These are phyloP conservation scores for Amanita exitialis DNA, from an alignment of 768 basidiomycete species.

Conservation along the genomic window DNA sequence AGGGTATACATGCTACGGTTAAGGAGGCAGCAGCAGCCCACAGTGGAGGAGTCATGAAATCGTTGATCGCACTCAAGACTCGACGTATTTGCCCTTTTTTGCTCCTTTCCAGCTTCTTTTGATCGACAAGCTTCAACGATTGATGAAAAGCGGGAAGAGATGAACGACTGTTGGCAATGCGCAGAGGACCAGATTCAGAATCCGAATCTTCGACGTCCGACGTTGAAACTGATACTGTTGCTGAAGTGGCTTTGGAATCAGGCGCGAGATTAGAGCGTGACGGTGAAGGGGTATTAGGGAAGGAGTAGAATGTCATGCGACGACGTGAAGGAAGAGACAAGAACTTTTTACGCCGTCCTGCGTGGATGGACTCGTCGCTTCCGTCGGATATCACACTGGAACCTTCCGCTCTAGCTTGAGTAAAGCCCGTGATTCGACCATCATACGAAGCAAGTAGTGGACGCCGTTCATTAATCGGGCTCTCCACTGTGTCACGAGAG, in stretches of 20 bases:
- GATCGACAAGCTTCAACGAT: background rate
- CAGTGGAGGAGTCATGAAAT: conserved; percentile 1
- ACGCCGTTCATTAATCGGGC: conserved; percentile 20
- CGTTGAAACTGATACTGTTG: conserved; percentile 9
- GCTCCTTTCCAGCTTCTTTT: background rate
- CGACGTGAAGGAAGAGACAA: conserved; percentile 12
- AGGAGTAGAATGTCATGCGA: conserved; percentile 46
- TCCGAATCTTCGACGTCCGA: conserved; percentile 18
- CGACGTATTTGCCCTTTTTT: background rate
- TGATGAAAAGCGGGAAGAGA: background rate
- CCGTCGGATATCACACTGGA: background rate
- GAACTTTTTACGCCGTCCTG: conserved; percentile 2
- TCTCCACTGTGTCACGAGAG: conserved; percentile 8
- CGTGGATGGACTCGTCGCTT: conserved; percentile 1
- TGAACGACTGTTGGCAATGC: background rate
- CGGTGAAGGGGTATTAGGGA: conserved; percentile 48
- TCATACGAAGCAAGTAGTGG: conserved; percentile 23
- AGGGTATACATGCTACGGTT: conserved; percentile 3
- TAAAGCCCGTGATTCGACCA: conserved; percentile 5
- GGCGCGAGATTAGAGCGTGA: conserved; percentile 23
- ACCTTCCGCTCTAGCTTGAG: background rate
- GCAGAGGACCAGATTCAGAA: conserved; percentile 8
- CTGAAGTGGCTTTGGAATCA: conserved; percentile 14
- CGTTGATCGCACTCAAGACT: background rate
- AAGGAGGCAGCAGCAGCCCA: conserved; percentile 1